Percentiles rank a stretch among this genome's conserved stretches.
Conservation (phyloP, 805 yeast genomes). For the Starmerella apis region DNA sequence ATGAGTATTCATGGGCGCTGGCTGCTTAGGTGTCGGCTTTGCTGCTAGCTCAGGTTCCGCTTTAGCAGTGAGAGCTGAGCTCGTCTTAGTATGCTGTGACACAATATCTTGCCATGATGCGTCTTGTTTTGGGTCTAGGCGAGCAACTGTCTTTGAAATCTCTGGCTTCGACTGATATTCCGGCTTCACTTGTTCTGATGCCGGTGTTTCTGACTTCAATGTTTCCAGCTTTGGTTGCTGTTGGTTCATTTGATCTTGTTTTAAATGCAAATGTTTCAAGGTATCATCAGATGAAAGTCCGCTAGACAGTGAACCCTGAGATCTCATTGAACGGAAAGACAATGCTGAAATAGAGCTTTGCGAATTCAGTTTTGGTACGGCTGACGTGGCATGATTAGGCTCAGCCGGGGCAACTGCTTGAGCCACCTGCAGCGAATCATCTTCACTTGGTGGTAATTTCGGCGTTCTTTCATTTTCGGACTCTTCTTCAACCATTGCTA, state of each 20-base stretch:
- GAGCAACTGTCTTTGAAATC: background rate
- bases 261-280: background rate
- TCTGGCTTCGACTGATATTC: background rate
- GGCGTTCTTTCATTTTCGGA: background rate
- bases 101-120: background rate
- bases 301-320: slow-evolving; percentile 8
- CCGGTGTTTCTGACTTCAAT: too few species aligned
- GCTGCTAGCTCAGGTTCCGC: background rate
- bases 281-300: slow-evolving; percentile 3
- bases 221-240: background rate
- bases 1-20: background rate
- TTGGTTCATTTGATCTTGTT: background rate
- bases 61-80: background rate
- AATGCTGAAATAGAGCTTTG: slow-evolving; percentile 20
- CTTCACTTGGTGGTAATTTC: background rate
- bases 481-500: slow-evolving; percentile 6
- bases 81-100: background rate
- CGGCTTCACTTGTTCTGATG: background rate
- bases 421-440: background rate
- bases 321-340: slow-evolving; percentile 22
- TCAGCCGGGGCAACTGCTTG: background rate
- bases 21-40: background rate
- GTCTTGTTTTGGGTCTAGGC: slow-evolving; percentile 5
- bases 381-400: slow-evolving; percentile 12
- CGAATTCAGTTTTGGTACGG: slow-evolving; percentile 18